Evolutionary conservation across 2,329 filamentous ascomycete species (phyloP), one percentile per base, ranked within the genome.

Genomic region (Dothideomycetes sp.): DNA sequence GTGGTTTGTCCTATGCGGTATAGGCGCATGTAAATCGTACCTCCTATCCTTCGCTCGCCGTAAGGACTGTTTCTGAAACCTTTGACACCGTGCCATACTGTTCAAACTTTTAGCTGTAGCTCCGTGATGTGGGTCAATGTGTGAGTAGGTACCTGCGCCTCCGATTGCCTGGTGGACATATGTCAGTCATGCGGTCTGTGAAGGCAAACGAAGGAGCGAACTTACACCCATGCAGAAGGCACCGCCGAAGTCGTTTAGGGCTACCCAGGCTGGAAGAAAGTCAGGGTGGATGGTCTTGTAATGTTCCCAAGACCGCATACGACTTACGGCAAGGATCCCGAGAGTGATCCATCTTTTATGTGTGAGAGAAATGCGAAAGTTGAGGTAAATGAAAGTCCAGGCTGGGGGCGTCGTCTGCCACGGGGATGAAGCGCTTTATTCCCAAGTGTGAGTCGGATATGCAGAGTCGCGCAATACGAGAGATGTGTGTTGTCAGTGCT

Each of bases 51-150:
- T 60, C 91, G 78, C 71, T 98, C 91, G 60, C 91, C 91, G 62
- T 94, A 86, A 19, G 68, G 68, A 41, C 58, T 62, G 55, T 62
- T 62, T 44, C 59, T 54, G 48, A 56, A 61, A 19, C 58, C 91
- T 69, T 98, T 98, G 49, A 95, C 83, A 54, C 88, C 88, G 67
- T 95, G 89, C 89, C 89, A 95, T 60, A 95, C 81, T 55, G 84
- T n/a, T 82, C 55, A 81, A 55, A 80, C 79, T 51, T 85, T 81
- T 46, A 78, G 79, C 79, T 84, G 51, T 38, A 42, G 33, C 49
- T 7, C 15, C 4, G 14, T 36, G 12, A 19, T 18, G 15, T 12
- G 5, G 9, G 19, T 22, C 22, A 27, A 27, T 7, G 7, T 27
- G 22, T 27, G 12, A 7, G 12, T 27, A 7, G 7, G 39, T 50